A percentile compares a stretch with the other conserved stretches of the same genome.
These are phyloP conservation scores for Serendipita vermifera DNA, from an alignment of 768 basidiomycete species.

Conservation along the genomic window DNA sequence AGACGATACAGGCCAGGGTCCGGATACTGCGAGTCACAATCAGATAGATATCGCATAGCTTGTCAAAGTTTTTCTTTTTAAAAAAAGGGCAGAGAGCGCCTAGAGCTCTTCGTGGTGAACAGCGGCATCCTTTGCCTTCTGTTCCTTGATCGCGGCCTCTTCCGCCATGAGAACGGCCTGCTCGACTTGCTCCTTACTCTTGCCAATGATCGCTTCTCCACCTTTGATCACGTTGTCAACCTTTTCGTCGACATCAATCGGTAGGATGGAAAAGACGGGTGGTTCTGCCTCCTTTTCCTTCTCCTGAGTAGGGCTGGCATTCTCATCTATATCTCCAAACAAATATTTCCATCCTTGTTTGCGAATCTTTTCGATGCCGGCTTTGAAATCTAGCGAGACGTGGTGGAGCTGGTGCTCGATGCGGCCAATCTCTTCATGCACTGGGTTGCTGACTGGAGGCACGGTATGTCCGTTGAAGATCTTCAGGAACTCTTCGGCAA, in stretches of 20 bases:
- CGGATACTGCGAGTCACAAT: too few relatives aligned
- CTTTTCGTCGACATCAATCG: background rate
- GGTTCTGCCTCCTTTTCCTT: background rate
- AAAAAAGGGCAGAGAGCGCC: too few relatives aligned
- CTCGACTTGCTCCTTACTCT: constrained; percentile 2
- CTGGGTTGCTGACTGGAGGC: background rate
- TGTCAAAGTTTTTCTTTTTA: too few relatives aligned
- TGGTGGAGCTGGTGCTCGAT: background rate
- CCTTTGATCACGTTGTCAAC: background rate
- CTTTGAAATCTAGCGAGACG: background rate
- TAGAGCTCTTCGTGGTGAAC: background rate
- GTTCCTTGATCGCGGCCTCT: background rate
- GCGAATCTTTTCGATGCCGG: background rate
- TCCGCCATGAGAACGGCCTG: background rate
- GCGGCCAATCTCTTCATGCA: background rate
- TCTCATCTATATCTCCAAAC: background rate
- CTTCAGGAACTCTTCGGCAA: background rate
- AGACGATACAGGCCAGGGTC: too few relatives aligned
- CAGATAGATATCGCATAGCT: too few relatives aligned
- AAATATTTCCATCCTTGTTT: background rate
- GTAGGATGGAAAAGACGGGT: background rate
- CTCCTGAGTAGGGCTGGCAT: background rate
- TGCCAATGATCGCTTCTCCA: background rate
- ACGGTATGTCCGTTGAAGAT: background rate
- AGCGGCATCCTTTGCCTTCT: too few relatives aligned